These are phyloP conservation scores for Eleusine coracana DNA, from an alignment of 176 grass and related monocot species.

Conservation along the genomic window DNA sequence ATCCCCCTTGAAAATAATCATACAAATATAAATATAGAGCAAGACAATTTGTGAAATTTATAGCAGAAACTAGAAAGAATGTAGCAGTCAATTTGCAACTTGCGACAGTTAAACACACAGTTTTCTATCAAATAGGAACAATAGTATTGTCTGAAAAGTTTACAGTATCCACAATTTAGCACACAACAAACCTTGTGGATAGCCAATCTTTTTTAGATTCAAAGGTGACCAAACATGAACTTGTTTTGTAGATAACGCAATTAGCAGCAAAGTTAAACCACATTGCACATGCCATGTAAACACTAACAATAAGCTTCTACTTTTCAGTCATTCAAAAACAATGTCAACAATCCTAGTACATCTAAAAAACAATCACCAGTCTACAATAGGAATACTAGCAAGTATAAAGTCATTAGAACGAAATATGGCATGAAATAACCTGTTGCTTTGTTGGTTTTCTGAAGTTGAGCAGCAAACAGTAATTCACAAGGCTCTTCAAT, in stretches of 20 bases:
- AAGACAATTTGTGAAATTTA: constrained; percentile 21
- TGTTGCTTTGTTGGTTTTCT: constrained; percentile 98
- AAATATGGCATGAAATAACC: constrained; percentile 57
- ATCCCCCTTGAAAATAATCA: background rate
- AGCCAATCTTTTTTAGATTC: constrained; percentile 16
- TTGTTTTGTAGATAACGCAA: constrained; percentile 22
- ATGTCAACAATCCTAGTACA: background rate
- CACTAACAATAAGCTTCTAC: constrained; percentile 2
- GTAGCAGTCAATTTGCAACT: background rate
- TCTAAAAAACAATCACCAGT: background rate
- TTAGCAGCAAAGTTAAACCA: constrained; percentile 14
- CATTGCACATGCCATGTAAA: constrained; percentile 2
- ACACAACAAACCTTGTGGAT: constrained; percentile 4
- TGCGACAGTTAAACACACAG: background rate
- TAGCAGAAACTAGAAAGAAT: constrained; percentile 23
- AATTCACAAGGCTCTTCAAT: constrained; percentile 95
- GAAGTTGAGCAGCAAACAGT: constrained; percentile 89
- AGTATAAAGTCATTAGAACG: constrained; percentile 7
- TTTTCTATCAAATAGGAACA: constrained; percentile 7
- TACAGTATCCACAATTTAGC: background rate
- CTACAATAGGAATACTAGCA: background rate
- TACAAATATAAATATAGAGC: background rate
- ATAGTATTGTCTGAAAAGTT: background rate
- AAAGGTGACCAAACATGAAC: background rate
- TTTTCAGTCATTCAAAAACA: background rate